Percentiles rank a stretch among this genome's conserved stretches.
These are phyloP conservation scores for Podospora conica DNA, from an alignment of 495 filamentous ascomycete species.

Conservation along the genomic window DNA sequence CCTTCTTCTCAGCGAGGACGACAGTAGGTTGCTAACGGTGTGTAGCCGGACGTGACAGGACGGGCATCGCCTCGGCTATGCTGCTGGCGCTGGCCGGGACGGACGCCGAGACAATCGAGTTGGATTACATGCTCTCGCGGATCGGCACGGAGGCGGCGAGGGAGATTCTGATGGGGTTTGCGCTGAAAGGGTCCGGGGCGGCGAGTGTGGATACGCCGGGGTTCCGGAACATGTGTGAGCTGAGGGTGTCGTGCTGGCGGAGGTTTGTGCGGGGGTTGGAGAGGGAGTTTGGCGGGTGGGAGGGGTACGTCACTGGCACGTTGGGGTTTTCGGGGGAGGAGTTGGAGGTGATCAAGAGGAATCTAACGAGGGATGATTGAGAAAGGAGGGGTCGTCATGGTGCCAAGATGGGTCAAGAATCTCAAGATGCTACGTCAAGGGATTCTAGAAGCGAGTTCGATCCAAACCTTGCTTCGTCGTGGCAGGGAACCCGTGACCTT, in stretches of 20 bases:
- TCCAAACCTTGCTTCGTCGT: background rate
- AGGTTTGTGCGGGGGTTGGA: slow-evolving; percentile 34
- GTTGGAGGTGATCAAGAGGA: slow-evolving; percentile 35
- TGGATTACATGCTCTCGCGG: slow-evolving; percentile 48
- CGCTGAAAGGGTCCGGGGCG: slow-evolving; percentile 27
- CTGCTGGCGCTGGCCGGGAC: slow-evolving; percentile 50
- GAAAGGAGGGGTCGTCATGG: background rate
- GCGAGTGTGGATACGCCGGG: slow-evolving; percentile 30
- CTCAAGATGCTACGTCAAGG: background rate
- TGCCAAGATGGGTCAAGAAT: background rate
- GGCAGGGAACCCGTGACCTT: background rate
- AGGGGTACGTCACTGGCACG: slow-evolving; percentile 33
- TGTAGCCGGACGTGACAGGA: slow-evolving; percentile 58
- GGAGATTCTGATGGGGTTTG: slow-evolving; percentile 36
- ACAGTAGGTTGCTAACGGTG: background rate
- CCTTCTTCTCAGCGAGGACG: too few species aligned
- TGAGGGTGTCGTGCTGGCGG: slow-evolving; percentile 33
- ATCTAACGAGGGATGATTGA: slow-evolving; percentile 21
- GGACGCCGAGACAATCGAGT: slow-evolving; percentile 36
- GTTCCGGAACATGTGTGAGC: slow-evolving; percentile 35
- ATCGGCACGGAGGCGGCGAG: slow-evolving; percentile 42
- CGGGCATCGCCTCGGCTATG: slow-evolving; percentile 53
- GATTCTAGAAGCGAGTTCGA: background rate
- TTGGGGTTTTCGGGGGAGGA: slow-evolving; percentile 39
- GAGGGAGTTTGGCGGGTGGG: slow-evolving; percentile 37